Base-by-base conservation (phyloP, 306 rosid species). In the Parietaria judaica region DNA sequence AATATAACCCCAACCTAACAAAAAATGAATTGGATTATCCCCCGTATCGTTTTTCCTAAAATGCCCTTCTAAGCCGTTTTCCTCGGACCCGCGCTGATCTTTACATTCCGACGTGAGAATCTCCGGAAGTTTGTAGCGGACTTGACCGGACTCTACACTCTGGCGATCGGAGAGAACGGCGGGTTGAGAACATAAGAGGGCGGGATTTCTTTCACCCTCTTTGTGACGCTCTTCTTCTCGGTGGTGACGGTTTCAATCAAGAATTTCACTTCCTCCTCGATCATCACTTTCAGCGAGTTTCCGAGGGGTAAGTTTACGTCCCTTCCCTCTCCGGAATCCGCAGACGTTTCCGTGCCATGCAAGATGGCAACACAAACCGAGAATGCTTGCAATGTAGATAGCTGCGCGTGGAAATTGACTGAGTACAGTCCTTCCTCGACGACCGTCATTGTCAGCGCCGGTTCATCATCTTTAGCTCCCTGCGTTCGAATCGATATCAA, bases 351-450 rank as follows among this genome's bases (percentile, higher is more conserved):
- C 14, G 84, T 76, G 54, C 94, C 87, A 38, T 88, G 97, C 71
- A 88, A 74, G 74, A 88, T 72, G 47, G 99, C 82, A 66, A 94
- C 83, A 66, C 95, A 84, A 23, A 83, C 80, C 56, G 97, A 84
- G 85, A 94, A 94, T 51, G 99, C 94, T 79, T 88, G 99, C 48
- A 94, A 58, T 11, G 97, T 69, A 14, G 95, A 88, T 68, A 94
- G 72, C 16, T 75, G 84, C 6, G 95, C 99, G 63, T 88, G 99
- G 72, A 94, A 94, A 83, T 86, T 89, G 58, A 94, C 90, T 7
- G 85, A 63, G 74, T 84, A 94, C 34, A 76, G 81, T 64, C 99
- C 94, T 61, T 81, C 97, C 77, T 94, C 83, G 8, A 84, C 68
- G 61, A 65, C 39, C 15, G 53, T 74, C 95, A 94, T 78, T 75